Base-by-base conservation (phyloP, 768 basidiomycete species). In the Russula sp. region DNA sequence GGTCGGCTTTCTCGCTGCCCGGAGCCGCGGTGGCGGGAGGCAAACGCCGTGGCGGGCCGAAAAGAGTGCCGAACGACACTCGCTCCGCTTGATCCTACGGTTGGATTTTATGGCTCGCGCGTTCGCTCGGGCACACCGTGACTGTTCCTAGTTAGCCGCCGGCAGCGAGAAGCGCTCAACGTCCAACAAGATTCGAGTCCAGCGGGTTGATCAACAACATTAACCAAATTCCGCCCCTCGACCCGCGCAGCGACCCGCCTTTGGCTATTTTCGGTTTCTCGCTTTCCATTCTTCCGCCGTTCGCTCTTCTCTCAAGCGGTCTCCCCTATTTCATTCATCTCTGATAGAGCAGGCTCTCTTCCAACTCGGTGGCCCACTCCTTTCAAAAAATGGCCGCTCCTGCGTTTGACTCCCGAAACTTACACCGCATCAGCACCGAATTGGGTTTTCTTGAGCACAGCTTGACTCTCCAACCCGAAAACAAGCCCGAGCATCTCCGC, bases 101-200 rank as follows among this genome's bases (percentile, higher is more conserved):
- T n/a, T 63, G 11, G 37, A 44, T 55, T 63, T 55, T 59, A 55
- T 37, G 55, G 57, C 37, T 53, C n/a, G 42, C 62, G 57, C 27
- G 45, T 51, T 48, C 62, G 57, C 62, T 53, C 59, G 22, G 20
- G 22, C 47, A 14, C 11, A 32, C 18, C 32, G 50, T 34, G 31
- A 51, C 50, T 48, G 51, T 53, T 53, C 57, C 31, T 37, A 7
- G 54, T 60, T 64, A 64, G 63, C 63, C 63, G 63, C 47, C 63
- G 63, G 53, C 48, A 56, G 53, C 42, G 58, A 60, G 48, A 60
- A 60, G 58, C 58, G 63, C 63, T 60, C 58, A 50, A 64, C 63
- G 59, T 60, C 53, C 63, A 59, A 60, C 63, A 59, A 64, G 57
- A 60, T 64, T 60, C 63, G 54, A 64, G 63, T 60, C 22, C 63